Evolutionary conservation across 164 flowering plant genomes (phyloP), one percentile per base, ranked within the genome.

Genomic region (Nymphaea colorata): DNA sequence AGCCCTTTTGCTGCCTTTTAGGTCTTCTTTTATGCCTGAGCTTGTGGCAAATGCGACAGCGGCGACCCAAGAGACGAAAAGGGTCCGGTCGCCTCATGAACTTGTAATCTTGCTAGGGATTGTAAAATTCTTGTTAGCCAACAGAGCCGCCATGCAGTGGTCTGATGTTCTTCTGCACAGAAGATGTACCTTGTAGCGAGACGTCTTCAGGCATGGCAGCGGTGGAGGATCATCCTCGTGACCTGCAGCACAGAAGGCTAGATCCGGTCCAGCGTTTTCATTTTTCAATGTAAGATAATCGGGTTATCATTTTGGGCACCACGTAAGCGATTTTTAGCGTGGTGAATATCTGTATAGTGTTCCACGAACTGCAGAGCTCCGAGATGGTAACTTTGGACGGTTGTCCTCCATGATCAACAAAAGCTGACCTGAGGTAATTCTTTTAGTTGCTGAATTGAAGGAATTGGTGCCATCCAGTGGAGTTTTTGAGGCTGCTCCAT

Each of bases 11-110:
- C 61, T 75, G 66, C 60, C 71, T 66, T 51, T n/a, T 70, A 92
- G 99, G 98, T 53, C 63, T 90, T 67, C n/a, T 89, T 70, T 73
- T 91, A 36, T 75, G 91, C 18, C 75, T 84, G 68, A 86, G 89
- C 72, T 84, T 88, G 70, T 88, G 95, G 91, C 70, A 84, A 77
- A 82, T 90, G 70, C 77, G 95, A 61, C 93, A 88, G 72, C 85
- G 94, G 2, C 71, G 93, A 72, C 82, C 94, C 53, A 86, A 91
- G 78, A 87, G 77, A 76, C 89, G 88, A 43, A 85, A 88, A 66
- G 77, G 77, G 62, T 87, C 93, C 15, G 78, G 80, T 57, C 87
- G 90, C 15, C 75, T 81, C 18, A 43, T 73, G 8, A 85, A 70
- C 71, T 57, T 74, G 41, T 88, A 82, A 43, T 10, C 17, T 43